Conservation (phyloP, 176 grass and related monocot species). For the Ensete glaucum region DNA sequence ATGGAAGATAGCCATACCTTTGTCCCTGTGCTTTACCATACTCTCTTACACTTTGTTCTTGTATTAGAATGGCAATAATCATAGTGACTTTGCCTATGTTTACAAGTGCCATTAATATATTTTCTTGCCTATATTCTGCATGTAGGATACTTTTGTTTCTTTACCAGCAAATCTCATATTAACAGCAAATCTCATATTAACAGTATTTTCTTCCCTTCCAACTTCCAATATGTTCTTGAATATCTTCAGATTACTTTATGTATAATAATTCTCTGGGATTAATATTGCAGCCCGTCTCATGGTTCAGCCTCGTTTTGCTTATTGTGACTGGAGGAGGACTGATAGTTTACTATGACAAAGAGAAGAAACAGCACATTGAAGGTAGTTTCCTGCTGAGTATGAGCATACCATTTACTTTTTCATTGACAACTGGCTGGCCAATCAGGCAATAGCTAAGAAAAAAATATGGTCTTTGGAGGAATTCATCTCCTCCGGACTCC, state of each 20-base stretch:
- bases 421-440: not conserved
- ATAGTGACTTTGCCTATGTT: too few relatives aligned
- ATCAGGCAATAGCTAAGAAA: too few relatives aligned
- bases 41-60: not conserved
- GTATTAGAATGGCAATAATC: not conserved
- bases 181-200: not conserved
- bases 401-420: not conserved
- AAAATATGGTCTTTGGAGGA: not conserved
- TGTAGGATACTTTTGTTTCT: not conserved
- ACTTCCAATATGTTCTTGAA: not conserved
- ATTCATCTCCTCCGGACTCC: not conserved
- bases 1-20: not conserved
- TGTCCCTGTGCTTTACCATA: not conserved
- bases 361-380: slow-evolving; percentile 87
- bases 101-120: not conserved
- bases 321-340: slow-evolving; percentile 72
- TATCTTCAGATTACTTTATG: slow-evolving; percentile 15
- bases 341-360: slow-evolving; percentile 52
- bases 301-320: slow-evolving; percentile 77
- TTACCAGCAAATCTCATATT: not conserved
- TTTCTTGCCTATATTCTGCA: not conserved
- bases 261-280: not conserved
- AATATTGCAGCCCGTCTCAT: slow-evolving; percentile 54
- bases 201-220: too few relatives aligned
- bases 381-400: slow-evolving; percentile 71